A percentile compares a stretch with the other conserved stretches of the same genome.
Evolutionary conservation across 805 yeast genomes (phyloP).

Genomic region (Schizosaccharomyces japonicus): DNA sequence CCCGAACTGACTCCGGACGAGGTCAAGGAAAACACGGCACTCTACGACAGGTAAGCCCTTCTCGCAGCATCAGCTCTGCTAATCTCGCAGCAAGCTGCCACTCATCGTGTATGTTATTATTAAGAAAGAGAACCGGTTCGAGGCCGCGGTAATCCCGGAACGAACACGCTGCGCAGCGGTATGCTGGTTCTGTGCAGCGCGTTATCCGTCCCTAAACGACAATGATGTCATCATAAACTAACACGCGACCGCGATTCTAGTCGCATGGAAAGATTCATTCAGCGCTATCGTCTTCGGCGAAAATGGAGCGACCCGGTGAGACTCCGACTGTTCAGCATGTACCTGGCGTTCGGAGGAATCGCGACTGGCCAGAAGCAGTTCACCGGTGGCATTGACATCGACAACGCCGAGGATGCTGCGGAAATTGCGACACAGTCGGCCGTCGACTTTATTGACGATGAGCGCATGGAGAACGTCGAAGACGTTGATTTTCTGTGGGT

Average conservation of each 20-base stretch:
- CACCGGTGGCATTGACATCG: not conserved
- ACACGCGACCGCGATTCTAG: too few relatives aligned
- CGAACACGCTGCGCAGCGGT: too few relatives aligned
- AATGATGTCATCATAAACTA: too few relatives aligned
- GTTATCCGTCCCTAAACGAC: too few relatives aligned
- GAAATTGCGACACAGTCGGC: not conserved
- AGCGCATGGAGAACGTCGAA: not conserved
- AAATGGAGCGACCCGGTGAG: not conserved
- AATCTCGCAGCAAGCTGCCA: not conserved
- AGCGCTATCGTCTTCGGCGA: not conserved
- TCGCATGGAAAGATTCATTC: not conserved
- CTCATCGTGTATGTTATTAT: not conserved
- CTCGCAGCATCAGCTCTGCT: not conserved
- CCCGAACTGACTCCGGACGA: not conserved
- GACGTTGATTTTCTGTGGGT: conserved; percentile 1
- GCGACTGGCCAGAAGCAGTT: not conserved
- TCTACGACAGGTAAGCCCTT: not conserved
- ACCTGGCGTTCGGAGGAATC: not conserved
- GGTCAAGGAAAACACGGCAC: not conserved
- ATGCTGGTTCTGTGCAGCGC: too few relatives aligned
- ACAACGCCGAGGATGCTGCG: not conserved
- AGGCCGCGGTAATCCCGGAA: not conserved
- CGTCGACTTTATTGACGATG: not conserved
- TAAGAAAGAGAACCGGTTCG: not conserved
- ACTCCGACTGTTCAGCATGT: not conserved